A percentile compares a stretch with the other conserved stretches of the same genome.
phyloP scores from a whole-genome alignment of 78 protist species.

The Polysphondylium violaceum region DNA sequence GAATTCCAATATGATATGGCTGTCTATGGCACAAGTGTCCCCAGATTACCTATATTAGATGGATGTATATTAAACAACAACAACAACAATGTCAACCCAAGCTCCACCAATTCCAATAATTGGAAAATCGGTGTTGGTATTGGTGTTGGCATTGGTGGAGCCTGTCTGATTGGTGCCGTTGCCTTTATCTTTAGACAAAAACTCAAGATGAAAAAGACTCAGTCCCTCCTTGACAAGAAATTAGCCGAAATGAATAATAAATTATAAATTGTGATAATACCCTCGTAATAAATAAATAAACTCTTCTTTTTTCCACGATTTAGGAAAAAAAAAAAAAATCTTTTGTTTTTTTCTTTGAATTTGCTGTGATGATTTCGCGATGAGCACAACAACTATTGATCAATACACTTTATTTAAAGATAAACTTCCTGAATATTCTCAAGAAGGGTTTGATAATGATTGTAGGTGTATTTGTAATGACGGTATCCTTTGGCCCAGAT shows the following conservation, averaged over 20 bases:
- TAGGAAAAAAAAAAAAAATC: too few species aligned
- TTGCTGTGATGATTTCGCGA: too few species aligned
- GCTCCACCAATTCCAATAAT: background rate
- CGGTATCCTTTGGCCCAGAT: background rate
- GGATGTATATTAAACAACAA: background rate
- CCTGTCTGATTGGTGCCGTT: background rate
- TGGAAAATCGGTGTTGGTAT: slow-evolving; percentile 36
- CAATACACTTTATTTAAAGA: too few species aligned
- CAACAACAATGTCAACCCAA: background rate
- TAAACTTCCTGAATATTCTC: background rate
- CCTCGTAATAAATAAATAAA: too few species aligned
- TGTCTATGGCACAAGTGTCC: background rate
- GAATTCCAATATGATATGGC: slow-evolving; percentile 8
- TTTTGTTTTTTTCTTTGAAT: too few species aligned
- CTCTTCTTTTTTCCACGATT: too few species aligned
- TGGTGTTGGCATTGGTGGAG: slow-evolving; percentile 27
- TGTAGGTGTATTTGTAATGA: background rate
- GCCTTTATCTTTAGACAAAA: background rate
- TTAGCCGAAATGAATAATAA: background rate
- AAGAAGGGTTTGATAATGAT: slow-evolving; percentile 14
- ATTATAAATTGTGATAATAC: background rate
- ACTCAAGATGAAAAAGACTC: background rate
- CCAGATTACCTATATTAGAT: background rate
- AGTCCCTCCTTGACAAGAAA: slow-evolving; percentile 4
- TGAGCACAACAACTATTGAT: too few species aligned